Percentiles rank a stretch among this genome's conserved stretches.
phyloP scores from a whole-genome alignment of 2,329 filamentous ascomycete species.

The Alternaria infectoria region DNA sequence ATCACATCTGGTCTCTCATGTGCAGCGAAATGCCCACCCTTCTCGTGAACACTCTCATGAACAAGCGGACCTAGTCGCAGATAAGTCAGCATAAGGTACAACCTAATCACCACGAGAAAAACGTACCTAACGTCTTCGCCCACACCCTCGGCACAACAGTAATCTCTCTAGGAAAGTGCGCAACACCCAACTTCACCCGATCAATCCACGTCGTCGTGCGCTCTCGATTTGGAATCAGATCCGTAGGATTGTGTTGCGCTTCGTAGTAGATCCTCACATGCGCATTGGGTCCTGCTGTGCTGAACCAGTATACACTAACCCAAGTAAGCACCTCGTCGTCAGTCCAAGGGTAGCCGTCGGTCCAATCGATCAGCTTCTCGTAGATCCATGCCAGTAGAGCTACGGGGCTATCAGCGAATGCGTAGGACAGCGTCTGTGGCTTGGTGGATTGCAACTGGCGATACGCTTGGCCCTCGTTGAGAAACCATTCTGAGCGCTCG shows the following conservation, averaged over 20 bases:
- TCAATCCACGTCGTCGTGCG: conserved; percentile 52
- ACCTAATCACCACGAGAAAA: not conserved
- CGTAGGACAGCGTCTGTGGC: conserved; percentile 75
- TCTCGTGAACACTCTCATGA: conserved; percentile 58
- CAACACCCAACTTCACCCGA: conserved; percentile 59
- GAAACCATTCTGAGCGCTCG: conserved; percentile 64
- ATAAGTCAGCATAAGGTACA: conserved; percentile 7
- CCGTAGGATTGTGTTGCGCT: conserved; percentile 51
- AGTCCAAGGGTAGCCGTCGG: conserved; percentile 73
- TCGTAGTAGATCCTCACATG: conserved; percentile 77
- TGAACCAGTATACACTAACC: conserved; percentile 77
- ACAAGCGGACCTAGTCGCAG: conserved; percentile 56
- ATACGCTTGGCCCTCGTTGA: conserved; percentile 64
- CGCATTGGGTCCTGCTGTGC: conserved; percentile 70
- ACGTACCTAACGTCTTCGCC: conserved; percentile 62
- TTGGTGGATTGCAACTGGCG: conserved; percentile 67
- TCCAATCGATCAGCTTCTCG: conserved; percentile 81
- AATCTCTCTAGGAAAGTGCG: conserved; percentile 66
- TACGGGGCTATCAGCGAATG: conserved; percentile 71
- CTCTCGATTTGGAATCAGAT: conserved; percentile 36
- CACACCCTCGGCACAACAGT: conserved; percentile 61
- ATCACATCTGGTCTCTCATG: conserved; percentile 63
- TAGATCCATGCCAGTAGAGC: conserved; percentile 79
- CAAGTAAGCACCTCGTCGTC: conserved; percentile 79
- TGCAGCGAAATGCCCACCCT: conserved; percentile 68